Evolutionary conservation across 106 monocot genomes (phyloP).

Genomic region (Posidonia australis): DNA sequence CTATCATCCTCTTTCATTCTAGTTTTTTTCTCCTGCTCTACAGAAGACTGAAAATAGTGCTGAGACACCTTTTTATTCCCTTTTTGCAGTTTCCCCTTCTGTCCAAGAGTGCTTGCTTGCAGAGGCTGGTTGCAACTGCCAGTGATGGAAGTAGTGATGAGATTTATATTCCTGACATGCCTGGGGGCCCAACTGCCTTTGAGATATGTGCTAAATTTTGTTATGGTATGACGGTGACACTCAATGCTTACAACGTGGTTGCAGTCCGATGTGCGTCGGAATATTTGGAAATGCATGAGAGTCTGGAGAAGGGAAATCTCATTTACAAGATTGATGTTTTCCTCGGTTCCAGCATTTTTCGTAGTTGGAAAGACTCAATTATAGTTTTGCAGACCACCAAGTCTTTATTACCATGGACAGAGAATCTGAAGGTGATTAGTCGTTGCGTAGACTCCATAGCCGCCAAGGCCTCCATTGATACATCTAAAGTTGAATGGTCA

Average conservation of each 20-base stretch:
- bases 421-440: conserved; percentile 64
- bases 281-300: conserved; percentile 79
- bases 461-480: conserved; percentile 57
- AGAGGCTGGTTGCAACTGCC: conserved; percentile 38
- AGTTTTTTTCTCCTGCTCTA: too few species aligned
- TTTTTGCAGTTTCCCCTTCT: conserved; percentile 69
- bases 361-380: conserved; percentile 94
- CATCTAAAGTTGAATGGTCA: conserved; percentile 81
- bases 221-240: conserved; percentile 75
- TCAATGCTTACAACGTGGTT: conserved; percentile 89
- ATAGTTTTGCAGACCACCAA: conserved; percentile 72
- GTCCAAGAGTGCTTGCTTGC: conserved; percentile 59
- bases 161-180: conserved; percentile 52
- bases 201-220: conserved; percentile 93
- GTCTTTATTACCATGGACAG: conserved; percentile 51
- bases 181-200: conserved; percentile 15
- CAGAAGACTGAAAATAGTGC: too few species aligned
- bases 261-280: conserved; percentile 70
- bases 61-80: not conserved
- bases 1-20: too few species aligned
- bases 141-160: conserved; percentile 40
- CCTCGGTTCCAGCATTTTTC: conserved; percentile 64
- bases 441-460: conserved; percentile 73
- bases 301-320: conserved; percentile 72
- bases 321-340: conserved; percentile 84